Conservation (phyloP, 768 basidiomycete species). For the Tylopilus plumbeoviolaceoides region DNA sequence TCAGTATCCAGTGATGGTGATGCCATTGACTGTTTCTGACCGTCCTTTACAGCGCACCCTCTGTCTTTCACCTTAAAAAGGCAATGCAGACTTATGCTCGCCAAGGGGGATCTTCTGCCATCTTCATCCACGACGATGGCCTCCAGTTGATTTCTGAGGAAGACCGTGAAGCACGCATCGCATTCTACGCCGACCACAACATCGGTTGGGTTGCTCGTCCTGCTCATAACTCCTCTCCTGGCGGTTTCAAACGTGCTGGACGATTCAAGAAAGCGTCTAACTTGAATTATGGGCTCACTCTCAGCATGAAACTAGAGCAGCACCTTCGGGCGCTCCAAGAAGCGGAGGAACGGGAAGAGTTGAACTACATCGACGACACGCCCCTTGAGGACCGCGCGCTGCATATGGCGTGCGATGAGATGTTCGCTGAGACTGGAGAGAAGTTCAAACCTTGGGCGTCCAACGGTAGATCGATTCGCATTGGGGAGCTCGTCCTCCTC, state of each 20-base stretch:
- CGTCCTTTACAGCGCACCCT: conserved; percentile 47
- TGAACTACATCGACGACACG: conserved; percentile 37
- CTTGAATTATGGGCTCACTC: conserved; percentile 71
- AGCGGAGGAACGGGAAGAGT: conserved; percentile 40
- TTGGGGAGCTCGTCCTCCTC: conserved; percentile 77
- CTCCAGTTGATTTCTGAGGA: conserved; percentile 45
- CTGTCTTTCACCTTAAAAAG: conserved; percentile 61
- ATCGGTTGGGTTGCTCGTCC: conserved; percentile 63
- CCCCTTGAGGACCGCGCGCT: conserved; percentile 69
- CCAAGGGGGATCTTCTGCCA: conserved; percentile 55
- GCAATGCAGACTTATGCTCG: conserved; percentile 64
- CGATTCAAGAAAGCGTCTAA: conserved; percentile 95
- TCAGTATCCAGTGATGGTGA: conserved; percentile 34
- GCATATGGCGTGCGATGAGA: conserved; percentile 70
- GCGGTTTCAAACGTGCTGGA: conserved; percentile 47
- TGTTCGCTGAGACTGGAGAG: conserved; percentile 52
- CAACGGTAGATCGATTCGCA: conserved; percentile 69
- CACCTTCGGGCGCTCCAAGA: conserved; percentile 37
- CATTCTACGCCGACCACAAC: conserved; percentile 53
- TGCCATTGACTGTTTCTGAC: not conserved
- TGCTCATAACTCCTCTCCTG: conserved; percentile 28
- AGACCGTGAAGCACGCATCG: conserved; percentile 45
- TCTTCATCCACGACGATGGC: conserved; percentile 62
- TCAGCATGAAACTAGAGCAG: conserved; percentile 35
- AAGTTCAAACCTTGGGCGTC: conserved; percentile 72